A percentile compares a stretch with the other conserved stretches of the same genome.
Evolutionary conservation across 805 yeast genomes (phyloP).

Genomic region (Candida chauliodis): DNA sequence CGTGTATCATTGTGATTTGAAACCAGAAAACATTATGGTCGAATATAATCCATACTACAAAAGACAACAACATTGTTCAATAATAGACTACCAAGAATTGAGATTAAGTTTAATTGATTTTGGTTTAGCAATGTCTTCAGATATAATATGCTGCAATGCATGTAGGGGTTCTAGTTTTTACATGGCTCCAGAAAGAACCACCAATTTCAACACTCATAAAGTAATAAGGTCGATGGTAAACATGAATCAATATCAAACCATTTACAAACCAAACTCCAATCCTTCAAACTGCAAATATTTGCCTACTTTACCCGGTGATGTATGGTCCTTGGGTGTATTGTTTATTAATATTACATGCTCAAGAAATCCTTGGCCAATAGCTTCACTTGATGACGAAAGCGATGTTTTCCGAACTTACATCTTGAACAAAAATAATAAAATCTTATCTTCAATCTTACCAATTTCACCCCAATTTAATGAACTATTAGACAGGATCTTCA

Average conservation of each 20-base stretch:
- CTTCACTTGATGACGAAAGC: constrained; percentile 53
- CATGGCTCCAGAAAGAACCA: constrained; percentile 88
- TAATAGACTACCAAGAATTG: constrained; percentile 45
- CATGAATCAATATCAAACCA: constrained; percentile 22
- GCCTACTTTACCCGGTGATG: constrained; percentile 76
- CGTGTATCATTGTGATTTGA: constrained; percentile 41
- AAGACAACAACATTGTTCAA: constrained; percentile 14
- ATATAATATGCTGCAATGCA: constrained; percentile 58
- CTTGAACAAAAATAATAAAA: constrained; percentile 46
- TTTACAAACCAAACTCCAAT: constrained; percentile 10
- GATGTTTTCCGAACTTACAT: constrained; percentile 62
- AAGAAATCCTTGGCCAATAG: constrained; percentile 89
- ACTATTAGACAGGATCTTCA: constrained; percentile 45
- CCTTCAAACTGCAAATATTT: constrained; percentile 32
- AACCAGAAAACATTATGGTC: constrained; percentile 41
- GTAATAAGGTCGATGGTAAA: constrained; percentile 25
- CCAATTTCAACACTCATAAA: constrained; percentile 36
- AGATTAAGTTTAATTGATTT: constrained; percentile 75
- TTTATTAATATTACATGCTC: constrained; percentile 77
- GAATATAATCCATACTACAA: constrained; percentile 24
- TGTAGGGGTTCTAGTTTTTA: constrained; percentile 87
- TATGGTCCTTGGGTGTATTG: constrained; percentile 80
- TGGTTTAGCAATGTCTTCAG: constrained; percentile 73
- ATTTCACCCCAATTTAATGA: constrained; percentile 59
- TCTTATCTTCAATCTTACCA: constrained; percentile 68